Evolutionary conservation across 441 rosid species (phyloP).

Genomic region (Viola pubescens): DNA sequence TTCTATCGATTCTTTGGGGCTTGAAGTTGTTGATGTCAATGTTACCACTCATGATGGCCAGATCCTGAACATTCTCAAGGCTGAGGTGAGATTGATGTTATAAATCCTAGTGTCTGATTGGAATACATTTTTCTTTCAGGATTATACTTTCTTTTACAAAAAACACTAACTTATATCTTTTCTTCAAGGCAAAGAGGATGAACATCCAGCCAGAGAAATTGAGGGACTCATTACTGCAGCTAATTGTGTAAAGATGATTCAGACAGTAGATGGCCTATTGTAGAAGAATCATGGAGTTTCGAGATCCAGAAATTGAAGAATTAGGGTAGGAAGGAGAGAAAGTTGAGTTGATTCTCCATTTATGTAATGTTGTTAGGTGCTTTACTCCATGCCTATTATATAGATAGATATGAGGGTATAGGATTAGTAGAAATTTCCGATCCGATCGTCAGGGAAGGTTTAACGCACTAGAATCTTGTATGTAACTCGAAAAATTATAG

Average conservation of each 20-base stretch:
- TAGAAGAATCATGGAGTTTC: slow-evolving; percentile 10
- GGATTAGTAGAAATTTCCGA: too few relatives aligned
- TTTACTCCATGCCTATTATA: too few relatives aligned
- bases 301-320: slow-evolving; percentile 7
- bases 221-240: slow-evolving; percentile 29
- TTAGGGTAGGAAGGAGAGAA: neutral
- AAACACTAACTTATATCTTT: slow-evolving; percentile 2
- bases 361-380: slow-evolving; percentile 2
- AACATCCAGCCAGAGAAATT: slow-evolving; percentile 27
- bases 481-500: too few relatives aligned
- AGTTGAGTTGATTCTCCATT: slow-evolving; percentile 9
- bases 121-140: neutral
- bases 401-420: too few relatives aligned
- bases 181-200: slow-evolving; percentile 23
- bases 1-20: slow-evolving; percentile 39
- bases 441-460: too few relatives aligned
- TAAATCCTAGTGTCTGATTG: too few relatives aligned
- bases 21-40: slow-evolving; percentile 59
- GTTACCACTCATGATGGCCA: slow-evolving; percentile 45
- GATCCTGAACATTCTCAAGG: slow-evolving; percentile 48
- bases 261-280: slow-evolving; percentile 3
- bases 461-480: too few relatives aligned
- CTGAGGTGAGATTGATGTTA: slow-evolving; percentile 39
- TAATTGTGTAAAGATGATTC: slow-evolving; percentile 16
- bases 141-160: too few relatives aligned